Conservation (phyloP, 2,329 filamentous ascomycete species). For the Zarea fungicola region DNA sequence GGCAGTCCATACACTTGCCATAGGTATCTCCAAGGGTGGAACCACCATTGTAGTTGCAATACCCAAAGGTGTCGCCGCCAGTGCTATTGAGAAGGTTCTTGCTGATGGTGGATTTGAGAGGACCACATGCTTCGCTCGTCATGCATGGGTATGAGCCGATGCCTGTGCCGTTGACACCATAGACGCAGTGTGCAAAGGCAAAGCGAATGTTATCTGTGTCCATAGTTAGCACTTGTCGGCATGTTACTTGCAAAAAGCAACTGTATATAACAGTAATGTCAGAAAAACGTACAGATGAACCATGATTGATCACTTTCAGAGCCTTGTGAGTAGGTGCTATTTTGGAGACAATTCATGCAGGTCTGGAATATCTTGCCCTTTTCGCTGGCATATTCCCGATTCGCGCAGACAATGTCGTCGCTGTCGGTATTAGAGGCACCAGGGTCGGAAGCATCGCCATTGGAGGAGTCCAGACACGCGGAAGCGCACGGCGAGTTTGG, state of each 20-base stretch:
- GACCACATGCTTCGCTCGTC: constrained; percentile 46
- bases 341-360: constrained; percentile 49
- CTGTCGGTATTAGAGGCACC: constrained; percentile 40
- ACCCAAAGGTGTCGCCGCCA: constrained; percentile 27
- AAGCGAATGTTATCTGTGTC: constrained; percentile 49
- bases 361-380: constrained; percentile 41
- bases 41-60: constrained; percentile 39
- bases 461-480: constrained; percentile 41
- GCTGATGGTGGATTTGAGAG: constrained; percentile 36
- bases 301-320: constrained; percentile 48
- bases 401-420: constrained; percentile 43
- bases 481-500: constrained; percentile 50
- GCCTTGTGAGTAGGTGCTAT: constrained; percentile 42
- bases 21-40: constrained; percentile 29
- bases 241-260: background rate
- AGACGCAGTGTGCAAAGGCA: constrained; percentile 46
- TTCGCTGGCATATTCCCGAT: constrained; percentile 36
- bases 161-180: constrained; percentile 43
- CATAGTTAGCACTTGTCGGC: constrained; percentile 2
- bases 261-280: background rate
- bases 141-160: constrained; percentile 44
- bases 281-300: constrained; percentile 48
- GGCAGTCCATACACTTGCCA: constrained; percentile 40
- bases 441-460: constrained; percentile 38
- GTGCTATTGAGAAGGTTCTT: constrained; percentile 33